phyloP scores from a whole-genome alignment of 306 rosid genomes.

The Astragalus glycyphyllos region DNA sequence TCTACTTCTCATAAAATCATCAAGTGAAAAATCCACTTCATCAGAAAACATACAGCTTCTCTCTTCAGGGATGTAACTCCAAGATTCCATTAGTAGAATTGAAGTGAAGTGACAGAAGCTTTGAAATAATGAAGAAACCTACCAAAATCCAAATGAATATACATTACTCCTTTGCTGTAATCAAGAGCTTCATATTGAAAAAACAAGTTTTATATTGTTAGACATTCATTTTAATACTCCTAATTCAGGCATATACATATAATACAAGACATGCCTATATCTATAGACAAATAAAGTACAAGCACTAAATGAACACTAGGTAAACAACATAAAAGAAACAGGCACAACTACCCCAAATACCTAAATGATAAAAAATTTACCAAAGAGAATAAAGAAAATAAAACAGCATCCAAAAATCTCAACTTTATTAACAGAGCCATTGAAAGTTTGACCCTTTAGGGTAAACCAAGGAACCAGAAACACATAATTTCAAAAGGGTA shows the following conservation, averaged over 20 bases:
- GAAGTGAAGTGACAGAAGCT: slow-evolving; percentile 41
- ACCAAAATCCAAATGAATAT: slow-evolving; percentile 41
- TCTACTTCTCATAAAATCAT: slow-evolving; percentile 60
- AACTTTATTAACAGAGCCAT: slow-evolving; percentile 31
- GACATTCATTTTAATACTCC: slow-evolving; percentile 13
- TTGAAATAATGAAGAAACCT: slow-evolving; percentile 44
- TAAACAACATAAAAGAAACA: slow-evolving; percentile 35
- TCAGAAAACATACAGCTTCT: slow-evolving; percentile 61
- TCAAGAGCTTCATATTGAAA: neutral
- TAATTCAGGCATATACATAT: slow-evolving; percentile 28
- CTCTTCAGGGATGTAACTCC: slow-evolving; percentile 70
- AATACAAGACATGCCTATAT: slow-evolving; percentile 15
- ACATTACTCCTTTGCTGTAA: slow-evolving; percentile 43
- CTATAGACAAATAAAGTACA: slow-evolving; percentile 23
- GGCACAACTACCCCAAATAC: slow-evolving; percentile 27
- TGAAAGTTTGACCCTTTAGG: slow-evolving; percentile 15
- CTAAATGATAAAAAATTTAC: neutral
- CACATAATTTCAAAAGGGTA: slow-evolving; percentile 33
- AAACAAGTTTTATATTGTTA: neutral
- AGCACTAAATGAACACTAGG: slow-evolving; percentile 29
- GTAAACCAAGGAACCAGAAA: slow-evolving; percentile 21
- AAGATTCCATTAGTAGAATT: slow-evolving; percentile 66
- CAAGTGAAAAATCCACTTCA: slow-evolving; percentile 65
- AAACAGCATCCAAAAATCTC: slow-evolving; percentile 39
- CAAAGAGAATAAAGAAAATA: slow-evolving; percentile 29